phyloP scores from a whole-genome alignment of 2,329 filamentous ascomycete genomes.

The Penicillium sp. region DNA sequence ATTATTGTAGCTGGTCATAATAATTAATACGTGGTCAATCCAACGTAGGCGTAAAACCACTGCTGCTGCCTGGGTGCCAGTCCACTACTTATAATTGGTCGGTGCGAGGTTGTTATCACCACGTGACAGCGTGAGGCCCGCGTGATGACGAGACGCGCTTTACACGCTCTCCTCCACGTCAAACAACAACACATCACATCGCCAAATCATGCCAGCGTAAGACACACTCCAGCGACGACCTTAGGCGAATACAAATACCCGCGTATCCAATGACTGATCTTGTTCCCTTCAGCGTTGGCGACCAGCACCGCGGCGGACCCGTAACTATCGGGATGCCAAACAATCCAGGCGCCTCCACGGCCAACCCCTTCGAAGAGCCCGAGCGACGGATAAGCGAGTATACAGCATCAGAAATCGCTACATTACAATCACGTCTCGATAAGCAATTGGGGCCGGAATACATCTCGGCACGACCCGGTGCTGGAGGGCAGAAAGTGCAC shows the following conservation, averaged over 20 bases:
- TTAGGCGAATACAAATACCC: background rate
- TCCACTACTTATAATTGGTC: background rate
- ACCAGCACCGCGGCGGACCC: constrained; percentile 59
- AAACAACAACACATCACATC: constrained; percentile 14
- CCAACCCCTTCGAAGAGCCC: constrained; percentile 80
- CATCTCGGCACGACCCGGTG: constrained; percentile 81
- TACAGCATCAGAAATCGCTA: constrained; percentile 87
- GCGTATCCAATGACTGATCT: constrained; percentile 23
- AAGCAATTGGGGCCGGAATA: constrained; percentile 96
- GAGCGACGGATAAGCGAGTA: constrained; percentile 72
- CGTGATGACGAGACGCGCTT: constrained; percentile 22
- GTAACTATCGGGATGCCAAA: constrained; percentile 45
- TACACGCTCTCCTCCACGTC: constrained; percentile 13
- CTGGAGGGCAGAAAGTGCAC: constrained; percentile 82
- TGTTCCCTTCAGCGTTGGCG: constrained; percentile 59
- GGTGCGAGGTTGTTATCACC: constrained; percentile 12
- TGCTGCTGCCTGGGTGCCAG: background rate
- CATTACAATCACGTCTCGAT: constrained; percentile 80
- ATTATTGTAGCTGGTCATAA: background rate
- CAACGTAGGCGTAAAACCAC: background rate
- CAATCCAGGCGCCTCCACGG: constrained; percentile 34
- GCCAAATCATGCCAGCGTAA: constrained; percentile 50
- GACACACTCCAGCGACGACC: constrained; percentile 14
- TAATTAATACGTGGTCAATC: background rate
- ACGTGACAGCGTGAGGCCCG: constrained; percentile 38